These are phyloP conservation scores for Marchantia paleacea DNA, from an alignment of 225 moss, liverwort and hornwort genomes.

Conservation along the genomic window DNA sequence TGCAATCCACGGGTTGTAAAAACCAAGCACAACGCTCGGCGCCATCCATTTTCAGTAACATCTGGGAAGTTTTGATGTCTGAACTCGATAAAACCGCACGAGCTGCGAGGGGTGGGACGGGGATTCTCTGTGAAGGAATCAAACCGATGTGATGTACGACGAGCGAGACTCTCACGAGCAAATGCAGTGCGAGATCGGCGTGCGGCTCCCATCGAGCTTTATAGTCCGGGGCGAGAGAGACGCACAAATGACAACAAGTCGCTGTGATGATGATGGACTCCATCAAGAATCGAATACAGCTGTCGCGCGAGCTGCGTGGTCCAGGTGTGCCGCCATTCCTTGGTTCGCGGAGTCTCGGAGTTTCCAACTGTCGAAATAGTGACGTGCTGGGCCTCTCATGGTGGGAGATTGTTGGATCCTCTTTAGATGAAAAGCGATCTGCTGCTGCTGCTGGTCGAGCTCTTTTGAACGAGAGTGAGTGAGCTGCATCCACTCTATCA, in stretches of 20 bases:
- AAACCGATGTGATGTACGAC: not conserved
- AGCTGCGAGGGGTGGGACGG: not conserved
- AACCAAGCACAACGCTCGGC: not conserved
- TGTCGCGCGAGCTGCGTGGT: not conserved
- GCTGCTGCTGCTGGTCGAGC: not conserved
- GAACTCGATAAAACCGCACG: not conserved
- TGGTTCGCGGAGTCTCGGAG: not conserved
- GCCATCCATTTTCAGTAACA: not conserved
- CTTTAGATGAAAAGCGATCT: not conserved
- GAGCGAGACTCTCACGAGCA: not conserved
- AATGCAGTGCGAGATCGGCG: not conserved
- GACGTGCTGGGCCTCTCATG: not conserved
- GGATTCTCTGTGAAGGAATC: not conserved
- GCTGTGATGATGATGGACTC: not conserved
- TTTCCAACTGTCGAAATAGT: not conserved
- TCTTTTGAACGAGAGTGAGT: not conserved
- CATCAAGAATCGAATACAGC: not conserved
- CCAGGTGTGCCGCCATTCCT: not conserved
- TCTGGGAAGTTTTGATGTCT: not conserved
- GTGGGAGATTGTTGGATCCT: not conserved
- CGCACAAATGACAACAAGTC: not conserved
- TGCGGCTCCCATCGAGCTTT: not conserved
- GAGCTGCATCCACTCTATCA: not conserved
- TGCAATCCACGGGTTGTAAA: not conserved
- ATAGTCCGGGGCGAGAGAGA: not conserved